Evolutionary conservation across 306 rosid genomes (phyloP).

Genomic region (Cotoneaster glaucophyllus): DNA sequence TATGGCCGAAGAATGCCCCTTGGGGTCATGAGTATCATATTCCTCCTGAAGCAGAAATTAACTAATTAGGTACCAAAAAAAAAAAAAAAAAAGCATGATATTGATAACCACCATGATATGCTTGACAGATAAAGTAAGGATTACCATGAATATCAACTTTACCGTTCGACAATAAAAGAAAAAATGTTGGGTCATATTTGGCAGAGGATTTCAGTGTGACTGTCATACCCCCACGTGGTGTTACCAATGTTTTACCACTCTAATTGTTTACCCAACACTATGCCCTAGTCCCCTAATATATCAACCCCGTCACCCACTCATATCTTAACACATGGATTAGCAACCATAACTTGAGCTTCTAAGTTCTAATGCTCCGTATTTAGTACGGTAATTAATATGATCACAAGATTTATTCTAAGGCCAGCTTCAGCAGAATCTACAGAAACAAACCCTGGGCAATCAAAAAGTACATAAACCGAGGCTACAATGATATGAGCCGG

Average conservation of each 20-base stretch:
- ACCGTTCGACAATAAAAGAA: neutral
- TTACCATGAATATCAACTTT: neutral
- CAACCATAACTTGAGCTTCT: too few relatives aligned
- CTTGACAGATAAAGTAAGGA: neutral
- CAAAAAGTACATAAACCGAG: neutral
- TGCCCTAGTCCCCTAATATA: neutral
- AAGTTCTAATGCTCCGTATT: neutral
- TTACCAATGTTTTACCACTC: neutral
- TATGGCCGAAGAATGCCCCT: conserved; percentile 33
- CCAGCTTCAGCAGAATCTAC: neutral
- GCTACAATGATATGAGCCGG: neutral
- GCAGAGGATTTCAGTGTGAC: too few relatives aligned
- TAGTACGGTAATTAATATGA: neutral
- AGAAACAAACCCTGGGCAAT: neutral
- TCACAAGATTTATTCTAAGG: neutral
- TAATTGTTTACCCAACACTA: neutral
- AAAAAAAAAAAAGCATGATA: neutral
- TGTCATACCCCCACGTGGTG: neutral
- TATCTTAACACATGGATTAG: too few relatives aligned
- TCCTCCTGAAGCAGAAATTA: conserved; percentile 30
- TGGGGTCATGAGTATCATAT: conserved; percentile 68
- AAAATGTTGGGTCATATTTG: neutral
- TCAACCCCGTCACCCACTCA: too few relatives aligned
- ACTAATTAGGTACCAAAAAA: neutral
- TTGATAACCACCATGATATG: neutral